Base-by-base conservation (phyloP, 139 green algal species). In the Chlorella vulgaris region DNA sequence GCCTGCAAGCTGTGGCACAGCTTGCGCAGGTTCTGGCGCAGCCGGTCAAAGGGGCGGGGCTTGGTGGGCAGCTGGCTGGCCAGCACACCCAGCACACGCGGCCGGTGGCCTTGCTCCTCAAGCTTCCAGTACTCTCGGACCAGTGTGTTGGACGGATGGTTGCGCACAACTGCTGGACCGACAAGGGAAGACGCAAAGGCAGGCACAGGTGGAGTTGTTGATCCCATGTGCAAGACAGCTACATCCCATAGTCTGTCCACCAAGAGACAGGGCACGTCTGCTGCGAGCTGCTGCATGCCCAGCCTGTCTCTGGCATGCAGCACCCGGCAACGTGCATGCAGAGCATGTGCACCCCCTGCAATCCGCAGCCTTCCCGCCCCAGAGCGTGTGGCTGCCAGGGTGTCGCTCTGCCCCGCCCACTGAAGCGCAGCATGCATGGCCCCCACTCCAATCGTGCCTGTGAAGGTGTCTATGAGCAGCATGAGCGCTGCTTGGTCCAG, bases 141-240 rank as follows among this genome's bases (percentile, higher is more conserved):
- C 22, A 87, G 55, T 8, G 83, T 87, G 62, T 87, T 87, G 38
- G 74, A 81, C 0, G 83, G 83, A 53, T 87, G 83, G 81, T 87
- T 87, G 42, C 83, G 83, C 31, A 83, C 66, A 47, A 55, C 77
- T 74, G 60, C 74, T 29, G 31, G 28, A n/a, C n/a, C n/a, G n/a
- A n/a, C n/a, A 5, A 29, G 38, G 38, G 2, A 76, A 28, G 43
- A 28, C 5, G 28, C 5, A 21, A n/a, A 42, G 42, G 67, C 38
- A 33, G 67, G n/a, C n/a, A n/a, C n/a, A n/a, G n/a, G n/a, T n/a
- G n/a, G n/a, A n/a, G n/a, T n/a, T n/a, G n/a, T n/a, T n/a, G n/a
- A n/a, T n/a, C n/a, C n/a, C n/a, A n/a, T n/a, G n/a, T n/a, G n/a
- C n/a, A n/a, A n/a, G n/a, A n/a, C n/a, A n/a, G n/a, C n/a, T n/a